Evolutionary conservation across 805 yeast genomes (phyloP).

Genomic region (Brettanomyces custersianus): DNA sequence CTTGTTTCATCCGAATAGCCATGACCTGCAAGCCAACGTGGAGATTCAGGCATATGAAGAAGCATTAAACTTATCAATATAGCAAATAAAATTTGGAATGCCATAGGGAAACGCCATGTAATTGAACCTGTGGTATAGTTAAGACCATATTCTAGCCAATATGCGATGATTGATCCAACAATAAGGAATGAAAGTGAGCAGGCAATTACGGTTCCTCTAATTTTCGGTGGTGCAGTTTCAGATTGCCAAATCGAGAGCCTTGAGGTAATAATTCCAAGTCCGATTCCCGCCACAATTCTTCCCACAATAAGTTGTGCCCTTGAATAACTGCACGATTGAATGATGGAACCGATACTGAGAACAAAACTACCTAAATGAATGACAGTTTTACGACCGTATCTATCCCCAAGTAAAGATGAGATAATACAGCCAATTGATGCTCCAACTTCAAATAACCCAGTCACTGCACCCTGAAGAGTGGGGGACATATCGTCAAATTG

Average conservation of each 20-base stretch:
- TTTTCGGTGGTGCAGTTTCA: slow-evolving; percentile 25
- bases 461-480: slow-evolving; percentile 42
- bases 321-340: slow-evolving; percentile 16
- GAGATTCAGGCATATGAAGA: slow-evolving; percentile 30
- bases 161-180: slow-evolving; percentile 24
- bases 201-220: slow-evolving; percentile 23
- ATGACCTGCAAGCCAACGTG: slow-evolving; percentile 33
- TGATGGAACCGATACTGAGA: slow-evolving; percentile 23
- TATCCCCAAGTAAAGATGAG: slow-evolving; percentile 32
- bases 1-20: slow-evolving; percentile 35
- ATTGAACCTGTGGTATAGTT: slow-evolving; percentile 20
- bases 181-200: slow-evolving; percentile 22
- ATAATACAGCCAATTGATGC: slow-evolving; percentile 36
- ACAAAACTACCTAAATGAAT: slow-evolving; percentile 28
- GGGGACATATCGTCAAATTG: slow-evolving; percentile 19
- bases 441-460: slow-evolving; percentile 41
- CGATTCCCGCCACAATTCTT: slow-evolving; percentile 27
- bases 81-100: slow-evolving; percentile 23
- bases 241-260: slow-evolving; percentile 29
- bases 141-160: slow-evolving; percentile 29
- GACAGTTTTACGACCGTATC: slow-evolving; percentile 31
- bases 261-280: slow-evolving; percentile 27
- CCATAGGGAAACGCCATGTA: slow-evolving; percentile 29
- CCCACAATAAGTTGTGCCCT: slow-evolving; percentile 23
- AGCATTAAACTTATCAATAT: slow-evolving; percentile 9